A percentile compares a stretch with the other conserved stretches of the same genome.
phyloP scores from a whole-genome alignment of 306 rosid genomes.

The Lotus japonicus region DNA sequence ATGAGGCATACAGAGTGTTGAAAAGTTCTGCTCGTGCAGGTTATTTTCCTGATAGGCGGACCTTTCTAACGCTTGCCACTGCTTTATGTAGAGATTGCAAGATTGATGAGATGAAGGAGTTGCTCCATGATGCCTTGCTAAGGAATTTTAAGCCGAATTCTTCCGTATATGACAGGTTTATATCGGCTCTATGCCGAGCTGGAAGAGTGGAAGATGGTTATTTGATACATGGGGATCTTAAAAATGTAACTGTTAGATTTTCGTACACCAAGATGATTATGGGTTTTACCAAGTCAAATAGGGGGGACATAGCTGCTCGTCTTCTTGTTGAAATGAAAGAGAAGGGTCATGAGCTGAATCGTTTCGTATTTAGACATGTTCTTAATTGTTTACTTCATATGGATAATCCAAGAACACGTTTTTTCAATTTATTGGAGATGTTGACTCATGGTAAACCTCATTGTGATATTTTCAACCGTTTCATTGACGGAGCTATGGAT shows the following conservation, averaged over 20 bases:
- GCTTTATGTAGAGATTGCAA: slow-evolving; percentile 50
- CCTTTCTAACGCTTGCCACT: slow-evolving; percentile 41
- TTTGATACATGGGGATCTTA: slow-evolving; percentile 43
- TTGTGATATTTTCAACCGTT: slow-evolving; percentile 29
- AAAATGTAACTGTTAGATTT: slow-evolving; percentile 12
- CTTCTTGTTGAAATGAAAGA: slow-evolving; percentile 77
- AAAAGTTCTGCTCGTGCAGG: slow-evolving; percentile 32
- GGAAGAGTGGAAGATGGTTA: slow-evolving; percentile 56
- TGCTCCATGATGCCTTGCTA: slow-evolving; percentile 49
- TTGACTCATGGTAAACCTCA: slow-evolving; percentile 33
- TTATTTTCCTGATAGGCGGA: slow-evolving; percentile 42
- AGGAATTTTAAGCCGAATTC: slow-evolving; percentile 33
- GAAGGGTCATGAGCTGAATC: slow-evolving; percentile 37
- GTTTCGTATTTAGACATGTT: slow-evolving; percentile 34
- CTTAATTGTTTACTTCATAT: slow-evolving; percentile 37
- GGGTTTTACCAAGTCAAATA: slow-evolving; percentile 36
- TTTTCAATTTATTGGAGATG: slow-evolving; percentile 46
- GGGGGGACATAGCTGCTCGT: slow-evolving; percentile 62
- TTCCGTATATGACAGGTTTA: slow-evolving; percentile 33
- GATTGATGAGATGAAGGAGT: slow-evolving; percentile 68
- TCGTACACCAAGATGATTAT: slow-evolving; percentile 48
- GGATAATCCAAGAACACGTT: slow-evolving; percentile 42
- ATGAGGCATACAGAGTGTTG: slow-evolving; percentile 46
- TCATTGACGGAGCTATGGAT: slow-evolving; percentile 50
- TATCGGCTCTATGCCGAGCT: slow-evolving; percentile 50